Conservation (phyloP, 495 filamentous ascomycete genomes). For the Aeminium ludgeri region DNA sequence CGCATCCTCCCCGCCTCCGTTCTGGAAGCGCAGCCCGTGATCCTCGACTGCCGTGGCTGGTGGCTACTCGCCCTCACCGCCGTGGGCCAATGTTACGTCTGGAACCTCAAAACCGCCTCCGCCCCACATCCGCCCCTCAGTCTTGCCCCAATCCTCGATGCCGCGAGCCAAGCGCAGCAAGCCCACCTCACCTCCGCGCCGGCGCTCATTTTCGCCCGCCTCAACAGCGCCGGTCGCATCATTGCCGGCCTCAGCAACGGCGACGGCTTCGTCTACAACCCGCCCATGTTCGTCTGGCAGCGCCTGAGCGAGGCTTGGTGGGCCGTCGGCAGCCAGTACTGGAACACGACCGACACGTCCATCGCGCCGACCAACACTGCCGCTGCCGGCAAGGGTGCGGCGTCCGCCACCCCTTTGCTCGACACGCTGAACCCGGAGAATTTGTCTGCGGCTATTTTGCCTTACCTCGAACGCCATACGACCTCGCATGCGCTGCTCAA, state of each 20-base stretch:
- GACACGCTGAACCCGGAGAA: slow-evolving; percentile 38
- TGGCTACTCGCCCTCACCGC: slow-evolving; percentile 82
- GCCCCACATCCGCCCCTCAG: slow-evolving; percentile 82
- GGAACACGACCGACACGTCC: slow-evolving; percentile 63
- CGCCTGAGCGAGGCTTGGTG: slow-evolving; percentile 90
- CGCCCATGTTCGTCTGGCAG: slow-evolving; percentile 78
- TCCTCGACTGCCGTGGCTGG: slow-evolving; percentile 74
- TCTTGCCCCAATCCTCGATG: slow-evolving; percentile 75
- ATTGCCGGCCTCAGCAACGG: slow-evolving; percentile 80
- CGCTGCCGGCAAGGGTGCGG: slow-evolving; percentile 19
- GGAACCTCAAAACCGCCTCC: slow-evolving; percentile 70
- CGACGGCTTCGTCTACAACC: slow-evolving; percentile 79
- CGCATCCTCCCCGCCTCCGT: slow-evolving; percentile 68
- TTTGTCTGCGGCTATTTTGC: slow-evolving; percentile 83
- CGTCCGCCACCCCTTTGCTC: slow-evolving; percentile 28
- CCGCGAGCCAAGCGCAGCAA: slow-evolving; percentile 54
- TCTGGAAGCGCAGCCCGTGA: slow-evolving; percentile 82
- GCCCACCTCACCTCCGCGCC: slow-evolving; percentile 51
- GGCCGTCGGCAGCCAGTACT: slow-evolving; percentile 94
- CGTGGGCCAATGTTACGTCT: slow-evolving; percentile 78
- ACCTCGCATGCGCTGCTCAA: slow-evolving; percentile 84
- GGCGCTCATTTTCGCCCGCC: slow-evolving; percentile 70
- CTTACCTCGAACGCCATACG: slow-evolving; percentile 81
- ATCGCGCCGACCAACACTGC: neutral
- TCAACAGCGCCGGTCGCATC: slow-evolving; percentile 72